Evolutionary conservation across 225 moss, liverwort and hornwort genomes (phyloP).

Genomic region (Pseudoscleropodium purum): DNA sequence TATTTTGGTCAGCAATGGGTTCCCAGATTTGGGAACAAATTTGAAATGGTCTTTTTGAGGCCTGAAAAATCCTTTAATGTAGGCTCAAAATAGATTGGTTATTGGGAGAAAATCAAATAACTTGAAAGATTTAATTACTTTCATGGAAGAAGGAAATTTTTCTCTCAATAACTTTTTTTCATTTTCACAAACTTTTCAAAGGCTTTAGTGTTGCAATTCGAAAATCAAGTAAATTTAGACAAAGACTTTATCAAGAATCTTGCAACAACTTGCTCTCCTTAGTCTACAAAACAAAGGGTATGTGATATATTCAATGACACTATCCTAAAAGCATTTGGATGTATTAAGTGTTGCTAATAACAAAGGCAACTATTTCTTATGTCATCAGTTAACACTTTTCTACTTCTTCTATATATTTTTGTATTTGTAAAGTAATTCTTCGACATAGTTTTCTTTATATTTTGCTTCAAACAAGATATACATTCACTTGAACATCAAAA

Average conservation of each 20-base stretch:
- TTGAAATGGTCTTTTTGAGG: too few relatives aligned
- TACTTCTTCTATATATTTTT: too few relatives aligned
- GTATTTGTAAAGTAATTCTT: neutral
- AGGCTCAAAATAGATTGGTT: neutral
- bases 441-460: neutral
- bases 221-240: neutral
- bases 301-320: neutral
- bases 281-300: neutral
- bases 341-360: neutral
- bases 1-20: too few relatives aligned
- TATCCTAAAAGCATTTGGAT: neutral
- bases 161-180: fast-evolving
- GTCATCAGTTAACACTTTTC: neutral
- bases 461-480: neutral
- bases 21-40: too few relatives aligned
- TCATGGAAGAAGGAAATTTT: neutral
- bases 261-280: neutral
- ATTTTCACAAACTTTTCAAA: neutral
- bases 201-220: neutral
- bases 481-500: neutral
- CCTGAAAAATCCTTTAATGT: too few relatives aligned
- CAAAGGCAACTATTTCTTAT: neutral
- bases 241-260: neutral
- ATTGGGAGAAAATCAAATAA: too few relatives aligned
- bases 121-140: too few relatives aligned